Evolutionary conservation across 208 protist genomes (phyloP), one percentile per base, ranked within the genome.

Genomic region (Vickermania ingenoplastis): DNA sequence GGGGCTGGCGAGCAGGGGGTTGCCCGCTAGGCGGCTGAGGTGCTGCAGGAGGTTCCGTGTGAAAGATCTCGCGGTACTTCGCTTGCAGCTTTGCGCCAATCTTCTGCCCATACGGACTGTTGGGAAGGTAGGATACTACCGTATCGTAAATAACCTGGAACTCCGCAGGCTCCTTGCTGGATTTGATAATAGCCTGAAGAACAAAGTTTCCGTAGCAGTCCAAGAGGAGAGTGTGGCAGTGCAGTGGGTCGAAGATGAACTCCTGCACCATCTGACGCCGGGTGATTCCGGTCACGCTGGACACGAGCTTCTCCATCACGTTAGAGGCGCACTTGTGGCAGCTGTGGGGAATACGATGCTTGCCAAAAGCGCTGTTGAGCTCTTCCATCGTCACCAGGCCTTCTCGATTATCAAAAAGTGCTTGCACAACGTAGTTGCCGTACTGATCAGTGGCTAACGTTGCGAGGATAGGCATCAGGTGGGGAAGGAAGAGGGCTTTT

Each of bases 401-500:
- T 7, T 88, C 75, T 59, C 73, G 73, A 63, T 93, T 76, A 61
- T 92, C 67, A 17, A 95, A 60, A 41, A 93, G 65, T 69, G 77
- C 85, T 69, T 95, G 86, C 49, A 91, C 81, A 13, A 95, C 83
- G 69, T 94, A 95, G 68, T 93, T 95, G 27, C 86, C 89, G 67
- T 89, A 95, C 28, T 71, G 80, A 57, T 91, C 75, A 66, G 75
- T 78, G n/a, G 83, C 75, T 25, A 93, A 73, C 2, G 36, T 61
- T 1, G 79, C 65, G 17, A 92, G 71, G 11, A 71, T 56, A 14
- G 76, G 76, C 31, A 92, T 64, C 11, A 95, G 82, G 25, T 49
- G 53, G 24, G n/a, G 52, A 30, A 92, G 74, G 22, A 94, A 29
- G 2, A 49, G 61, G 24, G 63, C 63, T 61, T 80, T 75, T 65